Evolutionary conservation across 225 moss, liverwort and hornwort species (phyloP), one percentile per base, ranked within the genome.

Genomic region (Bryoerythrophyllum caledonicum): DNA sequence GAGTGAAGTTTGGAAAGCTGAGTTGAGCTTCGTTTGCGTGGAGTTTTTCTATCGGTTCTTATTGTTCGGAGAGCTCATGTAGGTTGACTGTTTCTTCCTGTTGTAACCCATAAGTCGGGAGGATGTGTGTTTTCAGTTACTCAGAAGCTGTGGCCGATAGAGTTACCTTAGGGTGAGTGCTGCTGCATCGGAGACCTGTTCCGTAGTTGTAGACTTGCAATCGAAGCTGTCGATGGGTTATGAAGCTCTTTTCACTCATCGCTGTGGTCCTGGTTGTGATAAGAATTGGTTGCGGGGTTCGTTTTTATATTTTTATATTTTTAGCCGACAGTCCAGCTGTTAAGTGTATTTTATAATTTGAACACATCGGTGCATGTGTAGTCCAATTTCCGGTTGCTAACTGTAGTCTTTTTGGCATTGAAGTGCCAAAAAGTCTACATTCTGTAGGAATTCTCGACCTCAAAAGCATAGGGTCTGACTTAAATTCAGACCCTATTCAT

Each of bases 41-140:
- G 40, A 40, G 57, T 72, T 38, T 34, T 48, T 4, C 2, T 20
- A 19, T 27, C 53, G 10, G 54, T 38, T 27, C 40, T 54, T 62
- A 20, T 63, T 32, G 5, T 61, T 35, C 13, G 28, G 41, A 70
- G 34, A 65, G 20, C 41, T 84, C 34, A 34, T 66, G 70, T 46
- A 28, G 57, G 74, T 55, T 60, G 84, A 74, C 78, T 49, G 70
- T 71, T 84, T 81, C 81, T 17, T 70, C 30, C 41, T 37, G 74
- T 5, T 32, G 32, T 32, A 5, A 32, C 32, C 32, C 37, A 10
- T 19, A 19, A 49, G 48, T 19, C 19, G 19, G 17, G 17, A 5
- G 74, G 70, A 70, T 60, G 74, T 32, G 60, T 7, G 37, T 16
- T 9, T 52, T 57, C 49, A 27, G 58, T 68, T 68, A 8, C 63